phyloP scores from a whole-genome alignment of 495 filamentous ascomycete genomes.

The Parathielavia appendiculata region DNA sequence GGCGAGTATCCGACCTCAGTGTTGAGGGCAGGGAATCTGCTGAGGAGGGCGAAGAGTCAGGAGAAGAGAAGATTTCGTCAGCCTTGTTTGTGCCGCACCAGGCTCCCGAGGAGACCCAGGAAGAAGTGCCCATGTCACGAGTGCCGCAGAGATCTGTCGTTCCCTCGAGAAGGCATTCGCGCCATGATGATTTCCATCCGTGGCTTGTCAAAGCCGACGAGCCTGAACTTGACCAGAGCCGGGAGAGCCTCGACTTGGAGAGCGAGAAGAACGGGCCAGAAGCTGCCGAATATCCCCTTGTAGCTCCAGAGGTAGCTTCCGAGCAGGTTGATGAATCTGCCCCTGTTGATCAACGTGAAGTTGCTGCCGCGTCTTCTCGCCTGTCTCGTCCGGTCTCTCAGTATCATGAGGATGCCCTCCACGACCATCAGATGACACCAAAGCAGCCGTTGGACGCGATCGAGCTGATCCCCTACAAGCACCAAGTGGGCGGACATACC shows the following conservation, averaged over 20 bases:
- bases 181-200: conserved; percentile 38
- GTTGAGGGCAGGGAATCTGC: conserved; percentile 38
- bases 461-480: conserved; percentile 91
- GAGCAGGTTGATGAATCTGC: conserved; percentile 35
- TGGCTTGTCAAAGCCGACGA: conserved; percentile 50
- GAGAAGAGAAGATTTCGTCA: conserved; percentile 90
- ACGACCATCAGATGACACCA: conserved; percentile 43
- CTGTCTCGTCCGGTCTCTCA: conserved; percentile 35
- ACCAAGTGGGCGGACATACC: conserved; percentile 95
- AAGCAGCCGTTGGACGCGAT: conserved; percentile 78
- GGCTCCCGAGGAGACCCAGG: conserved; percentile 50
- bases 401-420: conserved; percentile 42
- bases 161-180: conserved; percentile 28
- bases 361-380: conserved; percentile 22
- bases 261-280: conserved; percentile 17
- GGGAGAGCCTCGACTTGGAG: conserved; percentile 23
- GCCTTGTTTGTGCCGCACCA: conserved; percentile 91
- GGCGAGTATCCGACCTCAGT: conserved; percentile 30
- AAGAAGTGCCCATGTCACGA: conserved; percentile 38
- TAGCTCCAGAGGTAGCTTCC: conserved; percentile 30
- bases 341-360: conserved; percentile 39
- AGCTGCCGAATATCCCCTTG: conserved; percentile 23
- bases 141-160: conserved; percentile 25
- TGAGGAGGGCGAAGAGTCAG: conserved; percentile 76
- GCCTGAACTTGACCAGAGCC: conserved; percentile 38